Evolutionary conservation across 495 filamentous ascomycete genomes (phyloP).

Genomic region (Penicillium herquei): DNA sequence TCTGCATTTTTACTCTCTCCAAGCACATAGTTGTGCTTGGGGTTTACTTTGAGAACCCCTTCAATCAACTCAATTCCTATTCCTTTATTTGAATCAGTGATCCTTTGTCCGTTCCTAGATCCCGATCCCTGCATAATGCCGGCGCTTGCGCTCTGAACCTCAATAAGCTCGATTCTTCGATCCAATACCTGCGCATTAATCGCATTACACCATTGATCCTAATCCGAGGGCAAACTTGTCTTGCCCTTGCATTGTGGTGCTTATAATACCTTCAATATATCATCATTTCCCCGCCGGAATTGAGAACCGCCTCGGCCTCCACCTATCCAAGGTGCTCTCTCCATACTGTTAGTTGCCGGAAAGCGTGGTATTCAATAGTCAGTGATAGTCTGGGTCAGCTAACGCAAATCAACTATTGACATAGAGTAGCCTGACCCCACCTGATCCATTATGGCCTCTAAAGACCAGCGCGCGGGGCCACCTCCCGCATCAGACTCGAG

Average conservation of each 20-base stretch:
- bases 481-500: slow-evolving; percentile 12
- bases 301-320: slow-evolving; percentile 8
- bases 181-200: slow-evolving; percentile 12
- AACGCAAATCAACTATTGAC: no score
- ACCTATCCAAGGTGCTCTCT: neutral
- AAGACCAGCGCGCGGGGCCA: slow-evolving; percentile 9
- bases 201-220: slow-evolving; percentile 4
- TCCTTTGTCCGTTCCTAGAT: neutral
- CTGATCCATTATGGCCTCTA: slow-evolving; percentile 11
- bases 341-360: neutral
- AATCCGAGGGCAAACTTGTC: neutral
- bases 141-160: slow-evolving; percentile 2
- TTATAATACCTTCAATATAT: neutral
- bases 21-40: no score
- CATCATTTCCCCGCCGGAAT: slow-evolving; percentile 8
- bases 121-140: slow-evolving; percentile 6
- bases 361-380: no score
- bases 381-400: no score
- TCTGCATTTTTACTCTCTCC: neutral
- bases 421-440: neutral
- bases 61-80: neutral
- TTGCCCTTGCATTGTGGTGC: neutral
- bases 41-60: neutral
- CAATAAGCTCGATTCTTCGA: slow-evolving; percentile 13
- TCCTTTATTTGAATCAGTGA: neutral